Percentiles rank a stretch among this genome's conserved stretches.
Evolutionary conservation across 2,329 filamentous ascomycete genomes (phyloP).

Genomic region (Pestalotiopsis sp.): DNA sequence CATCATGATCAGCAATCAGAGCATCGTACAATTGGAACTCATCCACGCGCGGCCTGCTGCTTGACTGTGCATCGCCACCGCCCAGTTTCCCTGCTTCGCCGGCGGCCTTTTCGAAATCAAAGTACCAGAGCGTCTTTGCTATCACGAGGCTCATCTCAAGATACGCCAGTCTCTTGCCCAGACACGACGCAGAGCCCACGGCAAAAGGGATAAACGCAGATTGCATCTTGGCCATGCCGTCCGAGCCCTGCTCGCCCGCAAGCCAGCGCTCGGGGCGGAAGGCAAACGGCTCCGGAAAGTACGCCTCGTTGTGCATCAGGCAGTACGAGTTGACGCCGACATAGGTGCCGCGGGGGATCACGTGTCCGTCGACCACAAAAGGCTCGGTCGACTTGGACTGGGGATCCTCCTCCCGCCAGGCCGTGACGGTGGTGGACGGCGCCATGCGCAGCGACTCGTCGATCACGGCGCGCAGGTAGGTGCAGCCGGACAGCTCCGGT

Average conservation of each 20-base stretch:
- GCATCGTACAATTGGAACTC: neutral
- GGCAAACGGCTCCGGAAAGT: neutral
- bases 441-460: neutral
- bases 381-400: neutral
- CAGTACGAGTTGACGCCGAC: neutral
- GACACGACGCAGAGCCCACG: slow-evolving; percentile 35
- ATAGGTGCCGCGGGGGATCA: neutral
- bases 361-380: neutral
- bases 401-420: neutral
- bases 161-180: slow-evolving; percentile 31
- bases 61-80: neutral
- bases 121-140: slow-evolving; percentile 22
- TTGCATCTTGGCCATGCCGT: neutral
- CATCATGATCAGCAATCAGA: neutral
- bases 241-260: neutral
- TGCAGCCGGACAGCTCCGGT: neutral
- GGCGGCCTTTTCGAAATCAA: slow-evolving; percentile 16
- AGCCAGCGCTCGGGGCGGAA: neutral
- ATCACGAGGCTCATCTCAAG: slow-evolving; percentile 22
- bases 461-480: neutral
- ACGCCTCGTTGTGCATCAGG: neutral
- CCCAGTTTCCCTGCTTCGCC: neutral
- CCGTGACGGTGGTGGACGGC: neutral
- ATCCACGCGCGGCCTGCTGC: neutral
- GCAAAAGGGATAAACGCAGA: slow-evolving; percentile 33